Percentiles rank a stretch among this genome's conserved stretches.
phyloP scores from a whole-genome alignment of 345 rosid species.

The Eucalyptus fibrosa region DNA sequence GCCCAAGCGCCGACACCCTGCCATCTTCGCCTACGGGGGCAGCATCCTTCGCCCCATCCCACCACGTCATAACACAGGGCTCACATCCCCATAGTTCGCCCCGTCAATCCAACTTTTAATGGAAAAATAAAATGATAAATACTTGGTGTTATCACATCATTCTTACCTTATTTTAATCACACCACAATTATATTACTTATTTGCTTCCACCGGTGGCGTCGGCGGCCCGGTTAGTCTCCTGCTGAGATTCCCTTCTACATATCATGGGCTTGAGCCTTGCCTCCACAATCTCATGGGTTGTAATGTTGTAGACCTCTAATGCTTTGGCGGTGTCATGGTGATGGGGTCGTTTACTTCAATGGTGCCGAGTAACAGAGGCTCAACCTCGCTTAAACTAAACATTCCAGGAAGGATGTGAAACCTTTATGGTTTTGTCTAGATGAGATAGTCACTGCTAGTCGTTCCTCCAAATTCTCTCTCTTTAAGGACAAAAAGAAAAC shows the following conservation, averaged over 20 bases:
- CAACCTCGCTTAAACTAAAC: background rate
- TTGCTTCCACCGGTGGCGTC: background rate
- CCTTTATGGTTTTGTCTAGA: background rate
- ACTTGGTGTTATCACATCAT: background rate
- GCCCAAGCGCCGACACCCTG: background rate
- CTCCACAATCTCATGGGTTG: background rate
- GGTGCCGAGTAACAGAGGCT: background rate
- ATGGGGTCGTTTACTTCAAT: background rate
- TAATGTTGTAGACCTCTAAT: background rate
- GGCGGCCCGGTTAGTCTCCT: background rate
- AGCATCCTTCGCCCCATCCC: background rate
- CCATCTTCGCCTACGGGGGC: background rate
- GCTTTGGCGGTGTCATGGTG: background rate
- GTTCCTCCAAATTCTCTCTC: too few relatives aligned
- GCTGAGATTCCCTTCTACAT: background rate
- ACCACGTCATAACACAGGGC: background rate
- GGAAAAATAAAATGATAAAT: background rate
- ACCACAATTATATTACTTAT: background rate
- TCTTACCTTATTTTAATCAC: background rate
- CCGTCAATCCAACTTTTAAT: background rate
- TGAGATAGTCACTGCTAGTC: background rate
- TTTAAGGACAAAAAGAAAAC: too few relatives aligned
- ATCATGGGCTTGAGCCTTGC: background rate
- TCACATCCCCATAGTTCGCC: background rate
- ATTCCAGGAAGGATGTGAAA: background rate